phyloP scores from a whole-genome alignment of 148 eudicot species.

The Drosera capensis region DNA sequence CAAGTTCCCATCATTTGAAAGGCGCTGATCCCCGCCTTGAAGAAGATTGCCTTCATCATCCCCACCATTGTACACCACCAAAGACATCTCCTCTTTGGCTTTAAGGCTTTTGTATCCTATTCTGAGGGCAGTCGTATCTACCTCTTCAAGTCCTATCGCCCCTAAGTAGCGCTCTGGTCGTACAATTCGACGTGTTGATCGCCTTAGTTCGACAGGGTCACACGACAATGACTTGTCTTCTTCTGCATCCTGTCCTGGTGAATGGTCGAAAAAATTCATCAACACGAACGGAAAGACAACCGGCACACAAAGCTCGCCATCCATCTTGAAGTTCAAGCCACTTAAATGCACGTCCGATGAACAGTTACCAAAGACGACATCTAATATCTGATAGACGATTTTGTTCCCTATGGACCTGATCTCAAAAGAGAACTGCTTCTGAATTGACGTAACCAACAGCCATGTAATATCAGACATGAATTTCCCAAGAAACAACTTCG shows the following conservation, averaged over 20 bases:
- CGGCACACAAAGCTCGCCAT: slow-evolving; percentile 32
- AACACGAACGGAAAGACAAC: slow-evolving; percentile 29
- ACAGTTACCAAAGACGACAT: slow-evolving; percentile 16
- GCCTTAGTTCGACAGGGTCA: slow-evolving; percentile 40
- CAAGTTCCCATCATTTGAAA: slow-evolving; percentile 10
- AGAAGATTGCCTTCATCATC: slow-evolving; percentile 14
- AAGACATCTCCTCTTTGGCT: slow-evolving; percentile 41
- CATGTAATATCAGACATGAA: slow-evolving; percentile 64
- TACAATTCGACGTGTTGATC: slow-evolving; percentile 65
- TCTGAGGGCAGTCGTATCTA: slow-evolving; percentile 38
- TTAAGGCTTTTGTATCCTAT: slow-evolving; percentile 38
- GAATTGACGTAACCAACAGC: slow-evolving; percentile 61
- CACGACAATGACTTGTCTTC: slow-evolving; percentile 10
- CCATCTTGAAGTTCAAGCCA: slow-evolving; percentile 50
- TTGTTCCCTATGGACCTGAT: slow-evolving; percentile 38
- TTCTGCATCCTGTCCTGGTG: slow-evolving; percentile 10
- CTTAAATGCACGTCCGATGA: slow-evolving; percentile 17
- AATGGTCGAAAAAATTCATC: slow-evolving; percentile 3
- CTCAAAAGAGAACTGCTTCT: slow-evolving; percentile 44
- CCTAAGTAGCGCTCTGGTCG: slow-evolving; percentile 76
- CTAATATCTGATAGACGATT: slow-evolving; percentile 58
- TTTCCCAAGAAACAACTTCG: slow-evolving; percentile 43
- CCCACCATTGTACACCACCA: slow-evolving; percentile 51
- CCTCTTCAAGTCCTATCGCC: slow-evolving; percentile 39
- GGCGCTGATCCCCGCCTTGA: slow-evolving; percentile 9